Evolutionary conservation across 768 basidiomycete species (phyloP).

Genomic region (Tylopilus vinaceipallidus): DNA sequence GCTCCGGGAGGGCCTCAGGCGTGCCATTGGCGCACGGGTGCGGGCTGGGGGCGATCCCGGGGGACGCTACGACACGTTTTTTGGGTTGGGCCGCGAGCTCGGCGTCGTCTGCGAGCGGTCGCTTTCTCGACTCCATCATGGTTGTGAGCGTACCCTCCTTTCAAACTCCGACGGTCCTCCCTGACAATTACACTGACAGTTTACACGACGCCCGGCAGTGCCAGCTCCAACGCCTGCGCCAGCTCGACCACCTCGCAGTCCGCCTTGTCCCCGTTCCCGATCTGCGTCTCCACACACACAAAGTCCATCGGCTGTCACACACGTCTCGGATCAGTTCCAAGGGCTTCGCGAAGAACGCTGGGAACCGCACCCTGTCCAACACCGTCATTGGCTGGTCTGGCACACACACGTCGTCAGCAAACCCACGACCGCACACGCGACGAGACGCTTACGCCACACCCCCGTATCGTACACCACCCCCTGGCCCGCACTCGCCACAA

Average conservation of each 20-base stretch:
- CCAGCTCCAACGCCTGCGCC: constrained; percentile 5
- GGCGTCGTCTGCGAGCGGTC: constrained; percentile 51
- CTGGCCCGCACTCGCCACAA: constrained; percentile 76
- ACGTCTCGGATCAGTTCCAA: constrained; percentile 13
- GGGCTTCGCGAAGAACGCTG: too few relatives aligned
- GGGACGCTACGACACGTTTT: constrained; percentile 50
- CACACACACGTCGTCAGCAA: constrained; percentile 9
- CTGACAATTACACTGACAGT: too few relatives aligned
- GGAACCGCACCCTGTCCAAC: constrained; percentile 64
- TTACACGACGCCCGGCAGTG: neutral
- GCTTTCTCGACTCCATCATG: constrained; percentile 59
- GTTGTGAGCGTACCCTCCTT: constrained; percentile 15
- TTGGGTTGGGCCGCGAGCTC: constrained; percentile 45
- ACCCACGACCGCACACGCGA: neutral
- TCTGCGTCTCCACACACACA: constrained; percentile 91
- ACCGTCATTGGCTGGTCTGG: constrained; percentile 93
- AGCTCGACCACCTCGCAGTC: constrained; percentile 87
- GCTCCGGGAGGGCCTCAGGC: constrained; percentile 38
- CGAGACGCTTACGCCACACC: constrained; percentile 79
- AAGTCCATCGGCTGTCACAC: constrained; percentile 64
- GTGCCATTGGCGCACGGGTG: constrained; percentile 40
- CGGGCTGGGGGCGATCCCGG: constrained; percentile 49
- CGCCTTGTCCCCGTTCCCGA: constrained; percentile 68
- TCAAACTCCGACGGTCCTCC: constrained; percentile 28
- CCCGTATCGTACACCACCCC: constrained; percentile 83